Percentiles rank a stretch among this genome's conserved stretches.
Conservation (phyloP, 2,329 filamentous ascomycete species). For the Ophiocordyceps camponoti-saundersi region DNA sequence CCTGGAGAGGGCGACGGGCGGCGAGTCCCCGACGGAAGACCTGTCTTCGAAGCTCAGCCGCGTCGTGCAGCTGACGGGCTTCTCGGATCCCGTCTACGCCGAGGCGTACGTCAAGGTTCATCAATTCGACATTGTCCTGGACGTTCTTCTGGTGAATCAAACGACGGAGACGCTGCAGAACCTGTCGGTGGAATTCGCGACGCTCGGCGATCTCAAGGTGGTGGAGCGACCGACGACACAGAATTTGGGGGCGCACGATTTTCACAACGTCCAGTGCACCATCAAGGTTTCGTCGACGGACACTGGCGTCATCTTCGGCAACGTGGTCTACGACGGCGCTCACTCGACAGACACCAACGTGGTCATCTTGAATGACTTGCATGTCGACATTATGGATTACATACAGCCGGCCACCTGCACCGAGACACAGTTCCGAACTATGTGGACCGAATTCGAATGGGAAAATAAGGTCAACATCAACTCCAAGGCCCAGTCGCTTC, state of each 20-base stretch:
- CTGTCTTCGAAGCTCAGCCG: conserved; percentile 86
- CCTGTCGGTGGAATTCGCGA: conserved; percentile 95
- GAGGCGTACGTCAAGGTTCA: conserved; percentile 98
- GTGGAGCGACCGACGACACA: conserved; percentile 93
- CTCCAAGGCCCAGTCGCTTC: conserved; percentile 80
- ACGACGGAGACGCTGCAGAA: conserved; percentile 94
- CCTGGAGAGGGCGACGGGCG: conserved; percentile 84
- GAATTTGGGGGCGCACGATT: conserved; percentile 87
- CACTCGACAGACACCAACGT: conserved; percentile 89
- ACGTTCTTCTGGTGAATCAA: conserved; percentile 93
- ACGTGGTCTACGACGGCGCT: conserved; percentile 91
- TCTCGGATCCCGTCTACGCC: conserved; percentile 96
- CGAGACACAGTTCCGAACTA: conserved; percentile 97
- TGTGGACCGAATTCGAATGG: conserved; percentile 99
- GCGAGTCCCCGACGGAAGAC: conserved; percentile 69
- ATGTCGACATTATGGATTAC: conserved; percentile 99
- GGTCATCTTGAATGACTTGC: conserved; percentile 93
- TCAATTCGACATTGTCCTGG: conserved; percentile 95
- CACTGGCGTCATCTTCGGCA: conserved; percentile 96
- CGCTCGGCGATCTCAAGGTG: conserved; percentile 90
- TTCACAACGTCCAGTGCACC: conserved; percentile 95
- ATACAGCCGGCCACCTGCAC: conserved; percentile 94
- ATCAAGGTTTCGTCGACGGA: conserved; percentile 98
- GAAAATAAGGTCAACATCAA: conserved; percentile 99
- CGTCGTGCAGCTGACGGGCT: conserved; percentile 92